phyloP scores from a whole-genome alignment of 228 moss, liverwort and hornwort species.

The Sphagnum magellanicum region DNA sequence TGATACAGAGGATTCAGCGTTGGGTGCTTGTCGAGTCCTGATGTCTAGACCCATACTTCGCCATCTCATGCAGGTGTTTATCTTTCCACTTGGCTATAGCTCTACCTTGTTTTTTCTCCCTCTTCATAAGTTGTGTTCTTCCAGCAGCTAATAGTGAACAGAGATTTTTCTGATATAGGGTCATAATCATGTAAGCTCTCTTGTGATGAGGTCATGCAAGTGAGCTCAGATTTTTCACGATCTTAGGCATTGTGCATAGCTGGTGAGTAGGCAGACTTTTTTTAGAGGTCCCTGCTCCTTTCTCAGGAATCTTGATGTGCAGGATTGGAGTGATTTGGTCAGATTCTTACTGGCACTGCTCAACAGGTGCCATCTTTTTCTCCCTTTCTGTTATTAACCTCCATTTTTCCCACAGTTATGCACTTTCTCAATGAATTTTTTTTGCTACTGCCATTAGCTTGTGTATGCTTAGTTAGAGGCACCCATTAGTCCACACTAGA shows the following conservation, averaged over 20 bases:
- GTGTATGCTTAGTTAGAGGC: too few species aligned
- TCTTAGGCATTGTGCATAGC: background rate
- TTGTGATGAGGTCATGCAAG: background rate
- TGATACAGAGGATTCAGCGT: constrained; percentile 71
- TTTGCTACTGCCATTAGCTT: too few species aligned
- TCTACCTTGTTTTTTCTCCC: too few species aligned
- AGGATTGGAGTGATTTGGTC: constrained; percentile 83
- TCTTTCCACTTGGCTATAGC: too few species aligned
- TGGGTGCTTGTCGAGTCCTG: constrained; percentile 95
- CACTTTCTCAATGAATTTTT: too few species aligned
- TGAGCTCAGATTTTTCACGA: background rate
- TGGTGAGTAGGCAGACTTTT: too few species aligned
- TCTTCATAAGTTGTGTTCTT: too few species aligned
- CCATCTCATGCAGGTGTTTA: constrained; percentile 71
- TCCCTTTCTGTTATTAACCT: background rate
- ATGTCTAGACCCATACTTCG: constrained; percentile 83
- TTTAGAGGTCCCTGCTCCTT: background rate
- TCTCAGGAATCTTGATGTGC: constrained; percentile 1
- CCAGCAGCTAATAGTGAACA: too few species aligned
- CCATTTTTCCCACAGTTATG: too few species aligned
- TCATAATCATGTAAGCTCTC: background rate
- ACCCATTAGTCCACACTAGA: too few species aligned
- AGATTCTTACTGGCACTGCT: constrained; percentile 78
- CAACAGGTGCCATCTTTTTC: constrained; percentile 48
- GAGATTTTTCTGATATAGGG: too few species aligned